These are phyloP conservation scores for Sonneratia alba DNA, from an alignment of 345 rosid genomes.

Conservation along the genomic window DNA sequence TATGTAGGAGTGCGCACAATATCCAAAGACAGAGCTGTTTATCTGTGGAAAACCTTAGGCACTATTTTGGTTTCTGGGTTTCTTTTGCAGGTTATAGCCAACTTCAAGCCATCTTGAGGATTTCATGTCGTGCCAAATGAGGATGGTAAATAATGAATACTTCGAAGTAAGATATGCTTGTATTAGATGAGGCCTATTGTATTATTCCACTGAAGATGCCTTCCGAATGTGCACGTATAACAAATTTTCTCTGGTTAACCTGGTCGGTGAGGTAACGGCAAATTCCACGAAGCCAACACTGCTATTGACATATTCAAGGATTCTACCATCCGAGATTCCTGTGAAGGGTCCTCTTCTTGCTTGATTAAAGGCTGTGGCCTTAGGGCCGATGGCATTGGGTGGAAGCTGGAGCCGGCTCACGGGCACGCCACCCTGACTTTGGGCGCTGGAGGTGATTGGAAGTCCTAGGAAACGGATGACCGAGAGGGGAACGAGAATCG, in stretches of 20 bases:
- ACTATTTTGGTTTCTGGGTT: no score
- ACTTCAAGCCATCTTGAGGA: no score
- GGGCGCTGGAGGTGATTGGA: background rate
- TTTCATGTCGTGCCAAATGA: no score
- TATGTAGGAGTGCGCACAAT: no score
- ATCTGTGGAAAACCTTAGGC: no score
- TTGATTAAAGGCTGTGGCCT: slow-evolving; percentile 4
- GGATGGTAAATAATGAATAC: no score
- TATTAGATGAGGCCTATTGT: no score
- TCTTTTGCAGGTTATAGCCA: no score
- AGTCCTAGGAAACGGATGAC: background rate
- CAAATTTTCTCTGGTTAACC: slow-evolving; percentile 9
- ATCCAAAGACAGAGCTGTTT: no score
- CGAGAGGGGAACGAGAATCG: background rate
- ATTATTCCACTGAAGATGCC: background rate
- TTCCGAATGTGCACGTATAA: background rate
- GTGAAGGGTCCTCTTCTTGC: slow-evolving; percentile 22
- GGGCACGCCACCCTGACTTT: background rate
- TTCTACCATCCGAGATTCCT: slow-evolving; percentile 36
- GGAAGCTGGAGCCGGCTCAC: slow-evolving; percentile 3
- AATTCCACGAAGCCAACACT: slow-evolving; percentile 21
- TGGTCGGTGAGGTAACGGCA: slow-evolving; percentile 15
- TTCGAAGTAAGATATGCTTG: no score
- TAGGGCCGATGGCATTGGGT: background rate
- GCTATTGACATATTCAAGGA: slow-evolving; percentile 25